Evolutionary conservation across 176 grass and related monocot genomes (phyloP).

Genomic region (Zizania latifolia): DNA sequence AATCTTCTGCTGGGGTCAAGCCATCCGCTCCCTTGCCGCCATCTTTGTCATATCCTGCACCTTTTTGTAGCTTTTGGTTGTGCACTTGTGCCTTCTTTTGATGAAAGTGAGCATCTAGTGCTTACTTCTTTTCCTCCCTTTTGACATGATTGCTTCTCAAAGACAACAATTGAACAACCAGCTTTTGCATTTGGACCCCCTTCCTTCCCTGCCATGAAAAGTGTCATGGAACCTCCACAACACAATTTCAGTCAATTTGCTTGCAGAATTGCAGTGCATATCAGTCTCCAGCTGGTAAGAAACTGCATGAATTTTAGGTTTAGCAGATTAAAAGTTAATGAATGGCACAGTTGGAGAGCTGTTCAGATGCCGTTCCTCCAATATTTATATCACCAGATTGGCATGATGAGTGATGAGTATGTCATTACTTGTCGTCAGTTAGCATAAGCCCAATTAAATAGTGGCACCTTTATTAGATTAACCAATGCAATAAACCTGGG

Average conservation of each 20-base stretch:
- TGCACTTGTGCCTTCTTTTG: slow-evolving; percentile 43
- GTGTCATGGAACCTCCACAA: neutral
- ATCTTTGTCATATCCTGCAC: slow-evolving; percentile 27
- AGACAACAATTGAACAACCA: slow-evolving; percentile 12
- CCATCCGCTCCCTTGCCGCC: neutral
- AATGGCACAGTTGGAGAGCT: neutral
- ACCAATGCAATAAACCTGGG: neutral
- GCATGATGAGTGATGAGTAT: slow-evolving; percentile 8
- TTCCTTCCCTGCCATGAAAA: slow-evolving; percentile 19
- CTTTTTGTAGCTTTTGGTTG: slow-evolving; percentile 29
- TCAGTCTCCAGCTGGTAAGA: neutral
- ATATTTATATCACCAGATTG: neutral
- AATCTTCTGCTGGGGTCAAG: neutral
- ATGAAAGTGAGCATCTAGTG: slow-evolving; percentile 50
- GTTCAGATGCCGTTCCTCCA: neutral
- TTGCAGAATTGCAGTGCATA: no score
- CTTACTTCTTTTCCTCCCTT: slow-evolving; percentile 18
- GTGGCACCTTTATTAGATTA: neutral
- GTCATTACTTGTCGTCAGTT: slow-evolving; percentile 1
- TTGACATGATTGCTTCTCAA: slow-evolving; percentile 33
- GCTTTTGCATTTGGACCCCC: slow-evolving; percentile 25
- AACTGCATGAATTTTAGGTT: neutral
- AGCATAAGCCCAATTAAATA: neutral
- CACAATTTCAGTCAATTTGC: neutral
- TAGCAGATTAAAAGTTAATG: neutral